Evolutionary conservation across 768 basidiomycete species (phyloP).

Genomic region (Phlebiopsis gigantea): DNA sequence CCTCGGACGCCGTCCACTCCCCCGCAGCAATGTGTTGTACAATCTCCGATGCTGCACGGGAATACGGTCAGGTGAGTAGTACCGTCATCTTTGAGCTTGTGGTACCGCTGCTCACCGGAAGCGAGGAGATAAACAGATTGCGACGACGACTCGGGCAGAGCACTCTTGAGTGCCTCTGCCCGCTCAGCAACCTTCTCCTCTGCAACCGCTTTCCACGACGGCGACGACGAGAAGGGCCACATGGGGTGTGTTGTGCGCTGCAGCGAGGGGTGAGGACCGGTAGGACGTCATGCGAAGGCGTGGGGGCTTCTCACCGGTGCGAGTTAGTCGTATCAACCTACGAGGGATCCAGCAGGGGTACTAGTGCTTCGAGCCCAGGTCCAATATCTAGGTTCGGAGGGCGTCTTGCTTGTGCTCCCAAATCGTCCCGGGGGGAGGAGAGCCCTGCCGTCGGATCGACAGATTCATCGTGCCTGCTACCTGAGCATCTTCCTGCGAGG

Average conservation of each 20-base stretch:
- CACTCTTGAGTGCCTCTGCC: neutral
- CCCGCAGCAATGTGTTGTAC: conserved; percentile 34
- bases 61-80: neutral
- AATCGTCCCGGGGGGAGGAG: no score
- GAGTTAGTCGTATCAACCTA: neutral
- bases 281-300: neutral
- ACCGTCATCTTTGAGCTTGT: neutral
- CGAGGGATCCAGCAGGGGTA: neutral
- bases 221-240: conserved; percentile 8
- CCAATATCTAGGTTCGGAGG: neutral
- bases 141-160: neutral
- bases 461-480: neutral
- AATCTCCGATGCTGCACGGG: conserved; percentile 37
- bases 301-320: neutral
- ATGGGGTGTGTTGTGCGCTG: neutral
- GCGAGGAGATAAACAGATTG: conserved; percentile 1
- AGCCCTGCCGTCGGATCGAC: neutral
- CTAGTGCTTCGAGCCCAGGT: neutral
- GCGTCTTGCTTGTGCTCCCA: no score
- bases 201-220: conserved; percentile 2
- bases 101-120: conserved; percentile 2
- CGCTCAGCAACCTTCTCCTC: conserved; percentile 2
- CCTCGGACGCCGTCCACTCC: conserved; percentile 43
- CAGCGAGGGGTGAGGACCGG: neutral
- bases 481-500: neutral